A percentile compares a stretch with the other conserved stretches of the same genome.
Evolutionary conservation across 2,329 filamentous ascomycete species (phyloP).

Genomic region (Lasiodiplodia sp.): DNA sequence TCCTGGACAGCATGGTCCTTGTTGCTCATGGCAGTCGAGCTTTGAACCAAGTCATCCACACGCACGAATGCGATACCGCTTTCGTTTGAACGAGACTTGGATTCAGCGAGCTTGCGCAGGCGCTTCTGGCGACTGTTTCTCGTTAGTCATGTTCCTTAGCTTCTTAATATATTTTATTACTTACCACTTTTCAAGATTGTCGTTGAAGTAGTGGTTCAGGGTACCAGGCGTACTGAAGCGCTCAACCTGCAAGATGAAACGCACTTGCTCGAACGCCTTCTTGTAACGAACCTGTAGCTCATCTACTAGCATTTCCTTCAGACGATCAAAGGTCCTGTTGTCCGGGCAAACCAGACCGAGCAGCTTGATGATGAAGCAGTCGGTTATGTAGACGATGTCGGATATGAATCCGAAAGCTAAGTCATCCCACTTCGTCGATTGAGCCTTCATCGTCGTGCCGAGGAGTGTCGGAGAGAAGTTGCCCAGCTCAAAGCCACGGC

Average conservation of each 20-base stretch:
- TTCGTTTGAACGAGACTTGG: not conserved
- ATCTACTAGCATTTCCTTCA: conserved; percentile 56
- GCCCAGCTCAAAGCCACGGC: conserved; percentile 63
- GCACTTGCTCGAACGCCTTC: conserved; percentile 57
- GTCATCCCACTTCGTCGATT: conserved; percentile 61
- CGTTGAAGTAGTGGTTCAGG: conserved; percentile 61
- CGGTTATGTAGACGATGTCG: conserved; percentile 59
- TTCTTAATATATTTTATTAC: not conserved
- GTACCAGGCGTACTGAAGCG: conserved; percentile 56
- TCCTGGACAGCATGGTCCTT: conserved; percentile 54
- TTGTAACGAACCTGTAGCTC: conserved; percentile 57
- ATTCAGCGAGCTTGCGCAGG: not conserved
- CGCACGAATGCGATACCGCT: not conserved
- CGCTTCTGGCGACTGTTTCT: not conserved
- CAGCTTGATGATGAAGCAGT: conserved; percentile 58
- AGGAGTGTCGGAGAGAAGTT: conserved; percentile 55
- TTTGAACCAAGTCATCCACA: conserved; percentile 10
- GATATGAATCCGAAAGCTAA: conserved; percentile 60
- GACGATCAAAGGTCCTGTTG: conserved; percentile 47
- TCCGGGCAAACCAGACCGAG: conserved; percentile 57
- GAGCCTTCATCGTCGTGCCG: conserved; percentile 58
- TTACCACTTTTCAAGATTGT: conserved; percentile 52
- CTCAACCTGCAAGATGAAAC: conserved; percentile 63
- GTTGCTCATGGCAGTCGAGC: conserved; percentile 38
- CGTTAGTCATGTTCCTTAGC: not conserved